A percentile compares a stretch with the other conserved stretches of the same genome.
Conservation (phyloP, 164 flowering plant species). For the Akebia trifoliata region DNA sequence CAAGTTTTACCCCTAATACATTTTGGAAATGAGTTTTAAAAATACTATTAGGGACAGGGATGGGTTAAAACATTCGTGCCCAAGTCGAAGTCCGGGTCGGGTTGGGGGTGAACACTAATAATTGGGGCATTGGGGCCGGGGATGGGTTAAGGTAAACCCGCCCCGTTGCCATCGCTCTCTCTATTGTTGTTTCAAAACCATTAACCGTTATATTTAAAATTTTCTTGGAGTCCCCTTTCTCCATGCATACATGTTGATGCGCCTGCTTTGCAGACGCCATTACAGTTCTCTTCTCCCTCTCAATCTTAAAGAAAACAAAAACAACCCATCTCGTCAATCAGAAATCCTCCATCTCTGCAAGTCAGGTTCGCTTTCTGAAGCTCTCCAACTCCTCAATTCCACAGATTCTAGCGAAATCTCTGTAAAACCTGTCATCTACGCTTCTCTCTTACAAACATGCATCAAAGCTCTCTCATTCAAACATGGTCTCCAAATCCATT, state of each 20-base stretch:
- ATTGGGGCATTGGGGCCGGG: no score
- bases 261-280: constrained; percentile 25
- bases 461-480: constrained; percentile 34
- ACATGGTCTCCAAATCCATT: constrained; percentile 62
- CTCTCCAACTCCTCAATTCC: constrained; percentile 47
- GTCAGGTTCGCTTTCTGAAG: constrained; percentile 33
- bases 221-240: not conserved
- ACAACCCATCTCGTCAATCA: constrained; percentile 15
- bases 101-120: no score
- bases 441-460: constrained; percentile 69
- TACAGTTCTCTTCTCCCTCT: constrained; percentile 21
- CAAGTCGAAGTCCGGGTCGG: no score
- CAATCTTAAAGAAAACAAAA: constrained; percentile 5
- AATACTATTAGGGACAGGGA: no score
- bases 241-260: constrained; percentile 7
- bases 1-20: no score
- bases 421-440: constrained; percentile 50
- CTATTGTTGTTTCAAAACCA: no score
- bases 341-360: constrained; percentile 48
- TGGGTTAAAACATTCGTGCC: no score
- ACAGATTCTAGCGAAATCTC: constrained; percentile 12
- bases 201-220: not conserved
- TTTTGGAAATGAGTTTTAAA: no score
- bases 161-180: no score
- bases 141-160: no score